A percentile compares a stretch with the other conserved stretches of the same genome.
Evolutionary conservation across 2,329 filamentous ascomycete species (phyloP).

Genomic region (Laburnicola sp.): DNA sequence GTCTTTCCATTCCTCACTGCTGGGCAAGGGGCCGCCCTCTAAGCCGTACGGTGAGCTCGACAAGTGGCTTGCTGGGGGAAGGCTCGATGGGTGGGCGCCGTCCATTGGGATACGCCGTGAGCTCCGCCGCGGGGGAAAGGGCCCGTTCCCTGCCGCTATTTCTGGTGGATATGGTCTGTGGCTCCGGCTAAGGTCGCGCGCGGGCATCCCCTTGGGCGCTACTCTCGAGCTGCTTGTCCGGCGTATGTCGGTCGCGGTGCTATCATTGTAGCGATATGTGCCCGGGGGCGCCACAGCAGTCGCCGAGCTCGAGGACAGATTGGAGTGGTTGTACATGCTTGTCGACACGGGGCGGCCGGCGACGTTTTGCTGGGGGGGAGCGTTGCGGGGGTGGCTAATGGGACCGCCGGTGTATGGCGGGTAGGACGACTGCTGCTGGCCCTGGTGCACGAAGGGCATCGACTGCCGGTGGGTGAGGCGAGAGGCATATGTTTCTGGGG

Average conservation of each 20-base stretch:
- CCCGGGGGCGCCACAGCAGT: conserved; percentile 43
- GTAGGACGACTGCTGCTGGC: conserved; percentile 43
- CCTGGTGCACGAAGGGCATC: conserved; percentile 49
- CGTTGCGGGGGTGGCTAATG: conserved; percentile 32
- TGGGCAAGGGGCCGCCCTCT: conserved; percentile 62
- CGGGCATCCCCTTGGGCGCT: conserved; percentile 62
- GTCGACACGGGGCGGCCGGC: conserved; percentile 49
- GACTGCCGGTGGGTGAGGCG: conserved; percentile 49
- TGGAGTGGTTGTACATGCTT: conserved; percentile 54
- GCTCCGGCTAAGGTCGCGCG: conserved; percentile 69
- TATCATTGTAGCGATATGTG: conserved; percentile 54
- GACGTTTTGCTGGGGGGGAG: conserved; percentile 33
- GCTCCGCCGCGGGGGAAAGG: conserved; percentile 72
- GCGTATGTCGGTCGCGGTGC: conserved; percentile 43
- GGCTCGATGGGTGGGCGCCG: conserved; percentile 18
- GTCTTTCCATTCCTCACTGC: conserved; percentile 94
- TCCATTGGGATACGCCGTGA: conserved; percentile 71
- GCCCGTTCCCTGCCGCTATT: conserved; percentile 60
- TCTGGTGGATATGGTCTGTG: conserved; percentile 69
- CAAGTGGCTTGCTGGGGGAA: conserved; percentile 26
- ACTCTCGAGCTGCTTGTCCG: conserved; percentile 67
- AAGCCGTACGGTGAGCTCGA: conserved; percentile 53
- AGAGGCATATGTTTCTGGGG: conserved; percentile 29
- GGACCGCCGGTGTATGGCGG: conserved; percentile 33
- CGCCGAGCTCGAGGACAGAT: conserved; percentile 51